Evolutionary conservation across 768 basidiomycete genomes (phyloP).

Genomic region (Termitomyces heimii): DNA sequence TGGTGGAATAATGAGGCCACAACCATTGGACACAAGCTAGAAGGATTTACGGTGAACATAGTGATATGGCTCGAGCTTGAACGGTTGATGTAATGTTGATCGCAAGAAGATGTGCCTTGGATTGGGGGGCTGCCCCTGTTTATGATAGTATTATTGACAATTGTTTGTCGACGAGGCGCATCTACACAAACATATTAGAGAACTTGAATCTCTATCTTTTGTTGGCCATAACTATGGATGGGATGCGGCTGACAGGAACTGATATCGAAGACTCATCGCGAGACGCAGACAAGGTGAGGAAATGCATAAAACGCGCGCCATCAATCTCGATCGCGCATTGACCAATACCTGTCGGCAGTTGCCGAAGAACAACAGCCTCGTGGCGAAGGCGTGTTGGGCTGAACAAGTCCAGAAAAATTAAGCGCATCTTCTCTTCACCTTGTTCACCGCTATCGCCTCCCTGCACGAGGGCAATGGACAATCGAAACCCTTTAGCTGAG

Average conservation of each 20-base stretch:
- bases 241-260: background rate
- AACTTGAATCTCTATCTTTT: background rate
- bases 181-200: background rate
- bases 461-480: conserved; percentile 28
- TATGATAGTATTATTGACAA: conserved; percentile 10
- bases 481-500: conserved; percentile 36
- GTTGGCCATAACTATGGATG: background rate
- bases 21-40: background rate
- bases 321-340: conserved; percentile 8
- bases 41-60: conserved; percentile 36
- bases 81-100: background rate
- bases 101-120: background rate
- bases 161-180: conserved; percentile 6
- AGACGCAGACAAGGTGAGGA: background rate
- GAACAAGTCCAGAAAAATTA: conserved; percentile 18
- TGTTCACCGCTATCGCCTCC: conserved; percentile 8
- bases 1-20: background rate
- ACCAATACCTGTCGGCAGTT: conserved; percentile 20
- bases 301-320: background rate
- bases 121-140: background rate
- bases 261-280: background rate
- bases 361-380: conserved; percentile 34
- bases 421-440: conserved; percentile 8
- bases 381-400: conserved; percentile 35
- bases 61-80: background rate